Conservation (phyloP, 352 stramenopile species). For the Pythium dissotocum region DNA sequence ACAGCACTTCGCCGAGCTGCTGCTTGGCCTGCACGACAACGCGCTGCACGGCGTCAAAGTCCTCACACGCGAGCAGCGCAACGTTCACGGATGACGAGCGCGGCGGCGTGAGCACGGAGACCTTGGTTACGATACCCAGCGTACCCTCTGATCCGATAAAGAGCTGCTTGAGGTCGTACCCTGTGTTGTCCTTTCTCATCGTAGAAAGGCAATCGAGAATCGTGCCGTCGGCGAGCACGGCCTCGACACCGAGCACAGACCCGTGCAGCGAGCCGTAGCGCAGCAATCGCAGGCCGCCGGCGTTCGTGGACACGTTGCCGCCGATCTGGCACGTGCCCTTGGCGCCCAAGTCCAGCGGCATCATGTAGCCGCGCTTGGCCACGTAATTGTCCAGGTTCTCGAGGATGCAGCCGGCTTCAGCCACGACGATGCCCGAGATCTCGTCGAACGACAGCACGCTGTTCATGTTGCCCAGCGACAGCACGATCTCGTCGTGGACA, state of each 20-base stretch:
- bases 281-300: slow-evolving; percentile 93
- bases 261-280: slow-evolving; percentile 95
- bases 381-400: slow-evolving; percentile 92
- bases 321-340: slow-evolving; percentile 98
- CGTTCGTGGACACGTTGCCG: slow-evolving; percentile 96
- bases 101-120: slow-evolving; percentile 80
- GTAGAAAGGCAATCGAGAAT: slow-evolving; percentile 91
- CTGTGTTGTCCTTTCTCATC: slow-evolving; percentile 98
- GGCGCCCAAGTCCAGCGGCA: slow-evolving; percentile 96
- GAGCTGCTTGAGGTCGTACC: slow-evolving; percentile 96
- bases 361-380: slow-evolving; percentile 83
- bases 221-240: slow-evolving; percentile 91
- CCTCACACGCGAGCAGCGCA: slow-evolving; percentile 88
- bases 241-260: slow-evolving; percentile 94
- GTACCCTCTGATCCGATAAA: slow-evolving; percentile 97
- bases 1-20: slow-evolving; percentile 93
- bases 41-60: slow-evolving; percentile 84
- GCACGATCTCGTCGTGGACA: slow-evolving; percentile 93
- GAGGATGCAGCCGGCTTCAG: slow-evolving; percentile 93
- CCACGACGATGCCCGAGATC: slow-evolving; percentile 79
- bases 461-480: slow-evolving; percentile 93
- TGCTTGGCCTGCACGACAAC: slow-evolving; percentile 85
- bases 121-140: slow-evolving; percentile 94
- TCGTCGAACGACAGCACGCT: slow-evolving; percentile 91
- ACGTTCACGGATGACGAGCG: slow-evolving; percentile 83